Base-by-base conservation (phyloP, 768 basidiomycete genomes). In the Auricularia auricula-judae region DNA sequence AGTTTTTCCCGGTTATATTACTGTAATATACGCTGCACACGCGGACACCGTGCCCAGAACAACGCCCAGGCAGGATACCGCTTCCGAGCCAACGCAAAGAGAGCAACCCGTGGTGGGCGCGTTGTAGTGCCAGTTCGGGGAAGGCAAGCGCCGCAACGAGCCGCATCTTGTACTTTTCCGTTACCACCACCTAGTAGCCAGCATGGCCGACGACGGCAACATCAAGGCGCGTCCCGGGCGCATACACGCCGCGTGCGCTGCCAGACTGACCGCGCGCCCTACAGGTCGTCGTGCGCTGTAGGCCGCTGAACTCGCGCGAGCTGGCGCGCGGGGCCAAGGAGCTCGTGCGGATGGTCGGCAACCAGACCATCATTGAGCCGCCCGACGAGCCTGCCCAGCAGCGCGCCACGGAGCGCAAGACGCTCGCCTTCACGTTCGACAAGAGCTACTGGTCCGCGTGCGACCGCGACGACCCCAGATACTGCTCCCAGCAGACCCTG, bases 371-470 rank as follows among this genome's bases (percentile, higher is more conserved):
- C 73, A 77, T 98, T 65, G 90, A 95, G 75, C 93, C 95, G 18
- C 95, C 95, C 36, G 92, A 95, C 70, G 18, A 74, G 14, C 89
- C 88, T 51, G 86, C 87, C 3, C 68, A 78, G 47, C 86, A 85
- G 72, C 89, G 91, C 71, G 90, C 93, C 18, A 87, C 89, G 7
- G 95, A 97, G 75, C 86, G 91, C 69, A 96, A 90, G 78, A 83
- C 87, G 4, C 89, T 94, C 85, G 75, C 83, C 0, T 98, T 98
- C 76, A 88, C 89, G 67, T 98, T 98, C 69, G 96, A 98, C 82
- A 96, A 95, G 82, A 91, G 89, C 63, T 98, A 98, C 75, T 96
- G 94, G 95, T 94, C 93, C 47, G 93, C 93, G 14, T 92, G 94
- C 1, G 81, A 89, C 10, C 81, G 91, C 70, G 90, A 94, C 71